These are phyloP conservation scores for Phytophthora lateralis DNA, from an alignment of 352 stramenopile species.

Conservation along the genomic window DNA sequence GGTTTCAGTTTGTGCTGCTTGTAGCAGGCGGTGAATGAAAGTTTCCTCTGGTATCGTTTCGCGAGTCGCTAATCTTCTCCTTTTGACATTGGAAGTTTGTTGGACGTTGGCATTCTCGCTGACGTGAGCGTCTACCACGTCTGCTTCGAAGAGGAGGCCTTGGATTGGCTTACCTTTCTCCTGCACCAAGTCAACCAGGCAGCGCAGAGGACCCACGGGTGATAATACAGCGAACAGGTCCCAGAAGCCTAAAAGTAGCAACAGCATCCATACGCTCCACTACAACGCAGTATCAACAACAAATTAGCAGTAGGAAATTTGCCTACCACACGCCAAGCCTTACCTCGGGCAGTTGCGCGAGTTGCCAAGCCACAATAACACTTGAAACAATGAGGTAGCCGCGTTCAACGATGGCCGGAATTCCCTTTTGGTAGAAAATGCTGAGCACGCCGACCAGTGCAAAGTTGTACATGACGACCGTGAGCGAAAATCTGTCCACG, in stretches of 20 bases:
- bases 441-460: slow-evolving; percentile 80
- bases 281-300: slow-evolving; percentile 18
- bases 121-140: slow-evolving; percentile 57
- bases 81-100: neutral
- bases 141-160: slow-evolving; percentile 94
- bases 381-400: slow-evolving; percentile 92
- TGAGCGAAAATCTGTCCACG: slow-evolving; percentile 56
- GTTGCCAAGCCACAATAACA: slow-evolving; percentile 96
- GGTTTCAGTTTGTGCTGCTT: slow-evolving; percentile 1
- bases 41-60: slow-evolving; percentile 23
- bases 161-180: slow-evolving; percentile 88
- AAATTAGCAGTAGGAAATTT: neutral
- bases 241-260: slow-evolving; percentile 96
- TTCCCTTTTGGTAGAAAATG: slow-evolving; percentile 89
- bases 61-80: slow-evolving; percentile 20
- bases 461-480: slow-evolving; percentile 90
- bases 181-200: slow-evolving; percentile 93
- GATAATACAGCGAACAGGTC: slow-evolving; percentile 97
- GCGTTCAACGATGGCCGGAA: slow-evolving; percentile 84
- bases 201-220: slow-evolving; percentile 94
- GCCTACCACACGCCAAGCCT: neutral
- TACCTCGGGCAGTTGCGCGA: slow-evolving; percentile 96
- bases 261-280: slow-evolving; percentile 89
- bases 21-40: slow-evolving; percentile 30
- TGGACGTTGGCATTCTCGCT: slow-evolving; percentile 9